Evolutionary conservation across 306 rosid genomes (phyloP).

Genomic region (Fagus sylvatica): DNA sequence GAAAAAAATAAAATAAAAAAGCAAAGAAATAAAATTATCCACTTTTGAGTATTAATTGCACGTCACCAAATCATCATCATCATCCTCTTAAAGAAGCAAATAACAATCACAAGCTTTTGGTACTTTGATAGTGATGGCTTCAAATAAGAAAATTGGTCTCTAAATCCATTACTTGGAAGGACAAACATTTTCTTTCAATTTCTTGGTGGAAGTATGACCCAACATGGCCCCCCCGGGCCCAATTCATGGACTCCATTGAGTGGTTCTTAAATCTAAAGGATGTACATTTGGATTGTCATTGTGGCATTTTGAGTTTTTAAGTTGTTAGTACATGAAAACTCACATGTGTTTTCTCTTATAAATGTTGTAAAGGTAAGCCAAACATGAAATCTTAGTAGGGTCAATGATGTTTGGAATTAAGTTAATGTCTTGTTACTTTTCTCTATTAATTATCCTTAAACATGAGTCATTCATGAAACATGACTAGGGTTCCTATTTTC

Average conservation of each 20-base stretch:
- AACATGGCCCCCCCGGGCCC: constrained; percentile 5
- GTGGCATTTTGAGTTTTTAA: background rate
- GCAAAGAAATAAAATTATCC: background rate
- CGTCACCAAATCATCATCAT: constrained; percentile 10
- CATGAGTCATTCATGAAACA: too few relatives aligned
- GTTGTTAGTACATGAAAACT: background rate
- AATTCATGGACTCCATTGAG: too few relatives aligned
- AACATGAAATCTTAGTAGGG: background rate
- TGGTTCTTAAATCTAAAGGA: background rate
- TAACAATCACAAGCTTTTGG: background rate
- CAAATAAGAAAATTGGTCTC: background rate
- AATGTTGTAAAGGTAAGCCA: background rate
- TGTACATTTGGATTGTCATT: background rate
- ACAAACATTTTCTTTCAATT: background rate
- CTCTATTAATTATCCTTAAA: too few relatives aligned
- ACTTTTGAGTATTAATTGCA: constrained; percentile 29
- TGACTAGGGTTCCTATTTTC: too few relatives aligned
- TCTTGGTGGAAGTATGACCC: constrained; percentile 19
- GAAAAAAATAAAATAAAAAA: too few relatives aligned
- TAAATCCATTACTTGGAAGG: constrained; percentile 3
- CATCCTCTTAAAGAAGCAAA: background rate
- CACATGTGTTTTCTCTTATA: background rate
- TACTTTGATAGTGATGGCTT: constrained; percentile 12
- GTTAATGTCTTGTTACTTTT: background rate
- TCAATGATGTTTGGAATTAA: background rate